Base-by-base conservation (phyloP, 495 filamentous ascomycete species). In the Cetradonia linearis region DNA sequence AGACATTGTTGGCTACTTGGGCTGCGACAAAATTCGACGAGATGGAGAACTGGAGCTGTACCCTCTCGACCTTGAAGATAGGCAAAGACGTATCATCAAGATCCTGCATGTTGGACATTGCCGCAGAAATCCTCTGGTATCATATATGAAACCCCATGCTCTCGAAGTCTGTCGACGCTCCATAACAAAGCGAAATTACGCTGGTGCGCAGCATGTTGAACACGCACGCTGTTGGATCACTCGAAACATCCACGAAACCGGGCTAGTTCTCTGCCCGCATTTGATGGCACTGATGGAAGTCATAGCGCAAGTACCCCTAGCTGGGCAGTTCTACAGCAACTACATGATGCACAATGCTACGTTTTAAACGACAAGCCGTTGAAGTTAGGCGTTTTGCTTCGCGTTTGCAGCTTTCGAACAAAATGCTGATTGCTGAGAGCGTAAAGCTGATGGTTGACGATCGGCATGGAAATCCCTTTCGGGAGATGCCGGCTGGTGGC, bases 1-100 rank as follows among this genome's bases (percentile, higher is more conserved):
- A 79, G 54, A 96, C 90, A 79, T 98, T 96, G 73, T 98, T 96
- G 58, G 92, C 91, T 31, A 96, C 91, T 72, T 96, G 91, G 47
- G 91, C 90, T 28, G 94, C 91, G 37, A 95, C 93, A 69, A 98
- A 96, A 72, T 96, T 88, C 64, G 89, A 87, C 27, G 91, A 86
- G 63, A 96, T 84, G 33, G 84, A 81, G 76, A 96, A 97, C 67
- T 90, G 87, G 52, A 97, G 86, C 76, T 89, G 83, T 23, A 98
- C 93, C 60, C 77, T 84, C 71, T 92, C 86, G 67, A 97, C 83
- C 67, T 95, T 85, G 77, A 98, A 96, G 71, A 97, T 95, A 62
- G 90, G 88, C 33, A 91, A 77, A 49, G 83, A 73, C 50, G 78
- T 78, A 63, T 84, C 81, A 40, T 77, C 71, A 55, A 86, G 74